A percentile compares a stretch with the other conserved stretches of the same genome.
Conservation (phyloP, 75 land plant species). For the Selaginella tamariscina region DNA sequence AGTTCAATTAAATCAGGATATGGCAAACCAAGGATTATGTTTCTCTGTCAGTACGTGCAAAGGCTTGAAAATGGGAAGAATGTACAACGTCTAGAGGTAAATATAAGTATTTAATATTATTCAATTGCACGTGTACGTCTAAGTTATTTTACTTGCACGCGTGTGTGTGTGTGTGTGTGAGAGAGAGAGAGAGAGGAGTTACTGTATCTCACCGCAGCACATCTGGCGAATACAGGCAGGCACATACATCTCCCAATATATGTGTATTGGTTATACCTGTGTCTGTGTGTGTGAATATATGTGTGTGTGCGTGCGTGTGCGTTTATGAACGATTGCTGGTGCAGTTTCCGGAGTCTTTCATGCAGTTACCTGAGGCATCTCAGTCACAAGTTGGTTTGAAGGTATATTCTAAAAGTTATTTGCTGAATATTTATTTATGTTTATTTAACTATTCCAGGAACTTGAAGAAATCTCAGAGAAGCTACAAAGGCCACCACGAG, state of each 20-base stretch:
- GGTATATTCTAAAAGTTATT: background rate
- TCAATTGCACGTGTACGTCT: no score
- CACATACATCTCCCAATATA: no score
- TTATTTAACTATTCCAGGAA: background rate
- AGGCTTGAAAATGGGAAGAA: background rate
- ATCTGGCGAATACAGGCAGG: no score
- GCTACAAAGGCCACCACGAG: background rate
- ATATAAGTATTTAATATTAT: background rate
- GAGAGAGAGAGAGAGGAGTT: no score
- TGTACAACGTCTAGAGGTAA: background rate
- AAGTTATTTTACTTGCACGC: no score
- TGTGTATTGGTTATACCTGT: no score
- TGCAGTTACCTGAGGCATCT: background rate
- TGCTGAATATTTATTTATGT: no score
- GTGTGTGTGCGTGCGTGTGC: no score
- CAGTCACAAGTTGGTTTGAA: background rate
- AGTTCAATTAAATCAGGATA: background rate
- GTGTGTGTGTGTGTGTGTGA: no score
- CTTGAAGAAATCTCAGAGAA: background rate
- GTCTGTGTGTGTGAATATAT: no score
- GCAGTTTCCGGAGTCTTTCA: background rate
- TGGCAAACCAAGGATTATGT: background rate
- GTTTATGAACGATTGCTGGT: no score
- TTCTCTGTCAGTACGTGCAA: background rate
- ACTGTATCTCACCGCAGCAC: no score